Evolutionary conservation across 805 yeast species (phyloP), one percentile per base, ranked within the genome.

Genomic region (Saturnispora ahearnii): DNA sequence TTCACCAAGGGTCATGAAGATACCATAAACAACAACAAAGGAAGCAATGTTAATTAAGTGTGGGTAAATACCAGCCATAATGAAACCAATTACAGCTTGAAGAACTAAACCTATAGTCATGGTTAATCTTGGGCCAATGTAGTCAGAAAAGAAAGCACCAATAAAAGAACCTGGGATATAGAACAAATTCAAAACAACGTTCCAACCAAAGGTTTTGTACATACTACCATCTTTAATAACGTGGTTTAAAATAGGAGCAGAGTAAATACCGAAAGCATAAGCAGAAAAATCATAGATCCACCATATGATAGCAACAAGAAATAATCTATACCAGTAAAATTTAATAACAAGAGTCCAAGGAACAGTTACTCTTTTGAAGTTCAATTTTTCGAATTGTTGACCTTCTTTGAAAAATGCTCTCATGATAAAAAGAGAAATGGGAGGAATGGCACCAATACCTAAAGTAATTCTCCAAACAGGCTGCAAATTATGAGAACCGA

Each of bases 381-480:
- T 77, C 62, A 81, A 72, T 64, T 85, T 82, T 56, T 73, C 66
- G 72, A 83, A 90, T 43, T 81, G 76, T 37, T 79, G 81, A 54
- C 86, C 80, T 66, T 88, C 95, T 54, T 76, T 70, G 71, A 84
- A 84, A 64, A 77, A 82, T 60, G 85, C 61, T 69, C 98, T 83
- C 68, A 89, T 64, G 62, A 82, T 76, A 62, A 91, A 85, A 56
- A 90, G 74, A 1, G 86, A 72, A 51, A 84, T 58, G 46, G 97
- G 97, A 31, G 91, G 88, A 47, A 90, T 75, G 21, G 91, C 96
- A 63, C 97, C 97, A 33, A 91, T 67, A 33, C 95, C 97, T 38
- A 90, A 70, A 11, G 96, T 81, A 51, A 89, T 71, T 74, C 98
- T 83, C 98, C 98, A 91, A 40, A 91, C 88, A 11, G 85, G 84